Percentiles rank a stretch among this genome's conserved stretches.
Conservation (phyloP, 1,284 basidiomycete genomes). For the Cutaneotrichosporon daszewskae region DNA sequence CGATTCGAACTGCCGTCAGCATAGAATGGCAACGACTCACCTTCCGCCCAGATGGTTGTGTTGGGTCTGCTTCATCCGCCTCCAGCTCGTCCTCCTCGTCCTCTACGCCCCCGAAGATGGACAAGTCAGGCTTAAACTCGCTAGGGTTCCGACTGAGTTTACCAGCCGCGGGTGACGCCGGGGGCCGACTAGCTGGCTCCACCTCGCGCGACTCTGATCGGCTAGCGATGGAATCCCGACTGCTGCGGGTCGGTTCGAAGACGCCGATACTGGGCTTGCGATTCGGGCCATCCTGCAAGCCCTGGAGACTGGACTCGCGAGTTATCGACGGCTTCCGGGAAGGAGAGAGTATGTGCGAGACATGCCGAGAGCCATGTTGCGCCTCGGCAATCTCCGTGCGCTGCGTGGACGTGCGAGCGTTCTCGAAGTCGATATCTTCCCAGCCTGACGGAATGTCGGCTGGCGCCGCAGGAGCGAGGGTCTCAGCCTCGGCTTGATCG, state of each 20-base stretch:
- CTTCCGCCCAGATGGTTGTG: slow-evolving; percentile 10
- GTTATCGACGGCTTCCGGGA: neutral
- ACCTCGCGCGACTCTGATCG: neutral
- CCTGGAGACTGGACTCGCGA: neutral
- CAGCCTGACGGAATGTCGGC: slow-evolving; percentile 5
- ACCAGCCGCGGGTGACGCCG: too few relatives aligned
- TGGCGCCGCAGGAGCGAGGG: neutral
- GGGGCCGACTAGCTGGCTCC: too few relatives aligned
- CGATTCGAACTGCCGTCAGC: slow-evolving; percentile 2
- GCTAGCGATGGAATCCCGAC: neutral
- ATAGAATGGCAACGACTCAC: neutral
- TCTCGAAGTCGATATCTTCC: slow-evolving; percentile 11
- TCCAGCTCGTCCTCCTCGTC: slow-evolving; percentile 5
- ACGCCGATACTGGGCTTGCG: too few relatives aligned
- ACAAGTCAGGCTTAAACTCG: neutral
- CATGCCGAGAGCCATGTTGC: neutral
- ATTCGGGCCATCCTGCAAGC: too few relatives aligned
- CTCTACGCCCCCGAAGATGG: slow-evolving; percentile 1
- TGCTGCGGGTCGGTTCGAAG: too few relatives aligned
- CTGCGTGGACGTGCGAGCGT: slow-evolving; percentile 14
- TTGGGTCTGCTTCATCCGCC: slow-evolving; percentile 7
- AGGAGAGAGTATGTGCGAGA: neutral
- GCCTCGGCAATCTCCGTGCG: neutral
- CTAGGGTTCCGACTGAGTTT: neutral
- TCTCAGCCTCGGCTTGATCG: neutral